These are phyloP conservation scores for Colletotrichum sp. DNA, from an alignment of 2,329 filamentous ascomycete species.

Conservation along the genomic window DNA sequence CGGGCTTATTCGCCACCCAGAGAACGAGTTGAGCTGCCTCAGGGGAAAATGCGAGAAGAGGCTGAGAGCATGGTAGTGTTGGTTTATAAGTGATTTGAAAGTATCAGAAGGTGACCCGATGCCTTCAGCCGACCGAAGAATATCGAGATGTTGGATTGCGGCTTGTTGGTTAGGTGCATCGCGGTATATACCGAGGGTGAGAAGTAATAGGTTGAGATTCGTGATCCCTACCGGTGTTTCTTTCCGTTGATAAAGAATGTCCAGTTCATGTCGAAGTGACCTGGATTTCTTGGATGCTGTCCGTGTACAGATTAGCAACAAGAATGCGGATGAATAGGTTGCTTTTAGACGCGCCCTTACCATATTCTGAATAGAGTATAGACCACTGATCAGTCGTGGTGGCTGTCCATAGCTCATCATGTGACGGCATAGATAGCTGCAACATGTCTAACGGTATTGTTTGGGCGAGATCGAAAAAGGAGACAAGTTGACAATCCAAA, in stretches of 20 bases:
- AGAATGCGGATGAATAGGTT: neutral
- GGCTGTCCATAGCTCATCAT: neutral
- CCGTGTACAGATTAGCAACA: neutral
- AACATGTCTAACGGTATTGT: neutral
- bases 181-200: neutral
- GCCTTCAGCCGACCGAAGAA: neutral
- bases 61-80: neutral
- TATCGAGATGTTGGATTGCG: neutral
- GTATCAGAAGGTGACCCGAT: neutral
- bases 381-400: neutral
- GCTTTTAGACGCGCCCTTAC: neutral
- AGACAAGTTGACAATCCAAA: neutral
- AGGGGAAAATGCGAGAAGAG: neutral
- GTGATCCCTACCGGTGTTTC: neutral
- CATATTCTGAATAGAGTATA: too few species aligned
- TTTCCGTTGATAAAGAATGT: neutral
- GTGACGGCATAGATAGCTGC: neutral
- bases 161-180: neutral
- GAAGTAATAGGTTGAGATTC: neutral
- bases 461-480: neutral
- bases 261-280: neutral
- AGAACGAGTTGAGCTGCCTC: neutral
- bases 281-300: neutral
- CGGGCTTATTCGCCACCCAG: neutral
- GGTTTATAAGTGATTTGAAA: neutral